Base-by-base conservation (phyloP, 768 basidiomycete genomes). In the Hortiboletus flavorubellus region DNA sequence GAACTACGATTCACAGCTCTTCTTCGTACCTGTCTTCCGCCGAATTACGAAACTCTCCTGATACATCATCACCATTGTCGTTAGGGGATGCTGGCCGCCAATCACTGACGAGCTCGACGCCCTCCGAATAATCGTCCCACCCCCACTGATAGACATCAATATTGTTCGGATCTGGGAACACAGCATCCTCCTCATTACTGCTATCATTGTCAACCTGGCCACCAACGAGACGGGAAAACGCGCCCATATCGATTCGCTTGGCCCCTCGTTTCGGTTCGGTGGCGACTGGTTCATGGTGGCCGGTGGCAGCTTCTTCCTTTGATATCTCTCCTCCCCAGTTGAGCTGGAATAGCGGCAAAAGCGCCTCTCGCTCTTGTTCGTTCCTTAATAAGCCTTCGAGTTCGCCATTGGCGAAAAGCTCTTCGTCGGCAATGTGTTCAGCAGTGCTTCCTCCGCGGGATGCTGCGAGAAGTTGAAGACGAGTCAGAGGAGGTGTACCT, bases 341-440 rank as follows among this genome's bases (percentile, higher is more conserved):
- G 43, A 77, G 65, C 30, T 68, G 62, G 30, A 77, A 69, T 12
- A 73, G 52, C 10, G 65, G 62, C 40, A 65, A 64, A 55, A 88
- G 65, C 2, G 73, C 69, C 48, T 73, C 71, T 15, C 75, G 74
- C 65, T 91, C 86, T 21, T 75, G 77, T 33, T 80, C 74, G 44
- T 62, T 72, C 52, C 90, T 72, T 21, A 89, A 59, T 30, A 89
- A 50, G 18, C 73, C 77, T 51, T 90, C 88, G 29, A 88, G 67
- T 67, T 92, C 90, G 3, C 83, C 86, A 31, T 81, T 78, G 4
- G 71, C 78, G 55, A 92, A 89, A 23, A 92, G 72, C 54, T 91
- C 90, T 8, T 89, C 84, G 56, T 93, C 90, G 2, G 62, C 58
- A 18, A 92, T 81, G 21, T 77, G 70, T 23, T 73, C 73, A 35